Conservation (phyloP, 1,139 yeast species). For the Yamadazyma mexicana region DNA sequence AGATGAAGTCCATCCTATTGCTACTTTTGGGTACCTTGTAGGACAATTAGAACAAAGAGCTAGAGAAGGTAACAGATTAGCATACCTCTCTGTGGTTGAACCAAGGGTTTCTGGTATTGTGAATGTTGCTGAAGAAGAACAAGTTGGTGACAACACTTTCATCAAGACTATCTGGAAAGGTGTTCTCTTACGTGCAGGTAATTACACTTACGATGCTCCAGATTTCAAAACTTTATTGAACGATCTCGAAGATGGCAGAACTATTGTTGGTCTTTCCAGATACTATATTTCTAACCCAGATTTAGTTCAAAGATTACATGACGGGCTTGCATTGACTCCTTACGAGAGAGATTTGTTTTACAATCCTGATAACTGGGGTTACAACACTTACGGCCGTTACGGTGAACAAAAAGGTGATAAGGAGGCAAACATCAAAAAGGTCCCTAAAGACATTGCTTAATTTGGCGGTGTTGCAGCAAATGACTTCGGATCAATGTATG, state of each 20-base stretch:
- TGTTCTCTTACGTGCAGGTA: conserved; percentile 46
- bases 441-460: not conserved
- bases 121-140: conserved; percentile 42
- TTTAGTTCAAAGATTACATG: conserved; percentile 41
- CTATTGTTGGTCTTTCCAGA: conserved; percentile 45
- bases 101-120: conserved; percentile 25
- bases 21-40: conserved; percentile 34
- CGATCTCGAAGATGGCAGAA: conserved; percentile 24
- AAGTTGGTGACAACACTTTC: not conserved
- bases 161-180: conserved; percentile 16
- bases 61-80: conserved; percentile 35
- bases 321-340: conserved; percentile 20
- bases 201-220: conserved; percentile 27
- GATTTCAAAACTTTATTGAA: conserved; percentile 15
- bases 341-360: conserved; percentile 28
- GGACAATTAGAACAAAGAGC: conserved; percentile 39
- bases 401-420: conserved; percentile 2
- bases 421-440: not conserved
- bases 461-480: not conserved
- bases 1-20: conserved; percentile 32
- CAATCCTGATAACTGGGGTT: conserved; percentile 23
- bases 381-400: conserved; percentile 22
- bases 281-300: conserved; percentile 55
- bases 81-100: conserved; percentile 56
- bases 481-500: too few species aligned